These are phyloP conservation scores for Phaeodactylum tricornutum DNA, from an alignment of 108 stramenopile species.

Conservation along the genomic window DNA sequence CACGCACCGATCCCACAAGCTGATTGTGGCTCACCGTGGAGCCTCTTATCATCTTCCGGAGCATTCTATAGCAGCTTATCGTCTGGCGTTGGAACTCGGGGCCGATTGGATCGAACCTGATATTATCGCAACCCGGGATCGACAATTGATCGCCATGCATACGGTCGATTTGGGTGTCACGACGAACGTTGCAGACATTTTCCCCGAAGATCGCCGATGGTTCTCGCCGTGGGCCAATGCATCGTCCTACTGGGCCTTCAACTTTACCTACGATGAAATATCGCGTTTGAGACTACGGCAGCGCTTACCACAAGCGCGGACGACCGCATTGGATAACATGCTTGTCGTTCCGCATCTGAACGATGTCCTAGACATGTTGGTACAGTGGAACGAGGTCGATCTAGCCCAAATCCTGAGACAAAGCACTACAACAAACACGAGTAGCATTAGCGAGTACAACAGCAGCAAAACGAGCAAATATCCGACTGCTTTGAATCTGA, in stretches of 20 bases:
- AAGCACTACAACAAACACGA: too few relatives aligned
- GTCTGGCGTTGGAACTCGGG: conserved; percentile 67
- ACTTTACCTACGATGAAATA: conserved; percentile 61
- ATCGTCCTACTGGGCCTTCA: conserved; percentile 45
- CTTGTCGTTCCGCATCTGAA: conserved; percentile 50
- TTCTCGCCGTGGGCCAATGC: conserved; percentile 7
- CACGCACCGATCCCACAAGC: conserved; percentile 2
- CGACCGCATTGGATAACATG: conserved; percentile 32
- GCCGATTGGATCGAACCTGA: conserved; percentile 81
- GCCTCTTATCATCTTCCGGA: conserved; percentile 71
- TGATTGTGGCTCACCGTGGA: conserved; percentile 62
- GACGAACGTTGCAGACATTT: conserved; percentile 46
- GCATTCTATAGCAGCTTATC: conserved; percentile 62
- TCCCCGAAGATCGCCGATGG: conserved; percentile 22
- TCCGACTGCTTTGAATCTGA: neutral
- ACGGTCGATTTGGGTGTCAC: conserved; percentile 53
- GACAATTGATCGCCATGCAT: conserved; percentile 48
- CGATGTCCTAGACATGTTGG: conserved; percentile 46
- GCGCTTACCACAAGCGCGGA: conserved; percentile 19
- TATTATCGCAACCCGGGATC: conserved; percentile 48
- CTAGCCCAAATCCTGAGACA: conserved; percentile 11
- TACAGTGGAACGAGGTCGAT: conserved; percentile 39
- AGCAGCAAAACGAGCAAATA: too few relatives aligned
- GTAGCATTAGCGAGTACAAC: too few relatives aligned
- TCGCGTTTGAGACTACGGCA: conserved; percentile 40